Percentiles rank a stretch among this genome's conserved stretches.
phyloP scores from a whole-genome alignment of 306 rosid species.

The Cicer arietinum region DNA sequence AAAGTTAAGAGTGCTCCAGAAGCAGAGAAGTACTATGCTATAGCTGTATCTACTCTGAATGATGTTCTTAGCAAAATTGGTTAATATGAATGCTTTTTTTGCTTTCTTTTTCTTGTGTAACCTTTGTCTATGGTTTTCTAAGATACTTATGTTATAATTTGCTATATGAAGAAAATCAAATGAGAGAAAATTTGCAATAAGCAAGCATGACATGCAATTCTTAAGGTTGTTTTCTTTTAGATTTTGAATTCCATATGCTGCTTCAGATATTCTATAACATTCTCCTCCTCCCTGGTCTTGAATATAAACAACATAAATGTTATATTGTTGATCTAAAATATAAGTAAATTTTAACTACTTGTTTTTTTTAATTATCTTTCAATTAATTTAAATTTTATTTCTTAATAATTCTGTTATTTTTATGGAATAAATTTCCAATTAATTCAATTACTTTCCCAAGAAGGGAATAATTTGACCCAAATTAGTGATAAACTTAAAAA shows the following conservation, averaged over 20 bases:
- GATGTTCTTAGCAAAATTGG: conserved; percentile 88
- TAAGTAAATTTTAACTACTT: too few species aligned
- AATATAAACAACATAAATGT: too few species aligned
- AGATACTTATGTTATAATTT: conserved; percentile 52
- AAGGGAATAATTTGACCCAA: too few species aligned
- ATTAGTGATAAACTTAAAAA: too few species aligned
- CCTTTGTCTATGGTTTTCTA: conserved; percentile 48
- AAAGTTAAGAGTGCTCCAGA: conserved; percentile 82
- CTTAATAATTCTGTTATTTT: too few species aligned
- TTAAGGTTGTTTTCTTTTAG: background rate
- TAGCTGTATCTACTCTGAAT: conserved; percentile 73
- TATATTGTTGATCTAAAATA: too few species aligned
- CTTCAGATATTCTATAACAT: background rate
- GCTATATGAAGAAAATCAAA: conserved; percentile 55
- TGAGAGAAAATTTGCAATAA: conserved; percentile 43
- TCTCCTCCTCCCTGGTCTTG: too few species aligned
- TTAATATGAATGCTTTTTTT: conserved; percentile 50
- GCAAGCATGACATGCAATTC: conserved; percentile 23
- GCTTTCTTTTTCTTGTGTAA: conserved; percentile 54
- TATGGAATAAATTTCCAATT: too few species aligned
- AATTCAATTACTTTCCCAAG: too few species aligned
- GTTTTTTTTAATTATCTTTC: too few species aligned
- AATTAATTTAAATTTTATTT: too few species aligned
- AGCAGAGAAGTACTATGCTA: conserved; percentile 94
- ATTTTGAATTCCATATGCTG: background rate